These are phyloP conservation scores for Prinsepia uniflora DNA, from an alignment of 306 rosid species.

Conservation along the genomic window DNA sequence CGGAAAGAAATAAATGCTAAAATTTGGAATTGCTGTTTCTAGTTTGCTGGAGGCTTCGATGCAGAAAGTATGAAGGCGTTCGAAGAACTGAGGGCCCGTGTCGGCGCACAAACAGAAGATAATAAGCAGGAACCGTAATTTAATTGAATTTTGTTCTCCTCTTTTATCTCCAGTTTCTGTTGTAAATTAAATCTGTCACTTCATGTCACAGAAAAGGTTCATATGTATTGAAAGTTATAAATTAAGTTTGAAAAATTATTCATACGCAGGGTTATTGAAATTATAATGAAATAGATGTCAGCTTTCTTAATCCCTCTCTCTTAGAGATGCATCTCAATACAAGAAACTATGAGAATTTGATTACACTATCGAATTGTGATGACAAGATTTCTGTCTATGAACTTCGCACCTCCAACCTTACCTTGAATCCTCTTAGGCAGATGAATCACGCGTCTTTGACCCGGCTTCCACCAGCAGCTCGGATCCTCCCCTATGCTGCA, in stretches of 20 bases:
- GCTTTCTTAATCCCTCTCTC: not conserved
- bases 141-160: not conserved
- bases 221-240: slow-evolving; percentile 18
- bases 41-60: slow-evolving; percentile 96
- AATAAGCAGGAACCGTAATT: slow-evolving; percentile 31
- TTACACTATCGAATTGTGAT: slow-evolving; percentile 52
- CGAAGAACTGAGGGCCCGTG: slow-evolving; percentile 78
- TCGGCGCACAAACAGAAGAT: slow-evolving; percentile 44
- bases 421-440: slow-evolving; percentile 81
- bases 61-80: slow-evolving; percentile 96
- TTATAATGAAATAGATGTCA: slow-evolving; percentile 1
- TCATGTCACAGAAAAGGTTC: not conserved
- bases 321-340: slow-evolving; percentile 2
- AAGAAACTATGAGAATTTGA: not conserved
- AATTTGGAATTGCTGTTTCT: slow-evolving; percentile 28
- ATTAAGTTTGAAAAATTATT: not conserved
- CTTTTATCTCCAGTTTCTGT: slow-evolving; percentile 19
- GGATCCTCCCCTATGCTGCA: slow-evolving; percentile 92
- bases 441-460: slow-evolving; percentile 76
- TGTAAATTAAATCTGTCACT: slow-evolving; percentile 33
- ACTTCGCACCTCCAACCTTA: slow-evolving; percentile 93
- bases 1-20: slow-evolving; percentile 1
- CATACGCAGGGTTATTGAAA: slow-evolving; percentile 1
- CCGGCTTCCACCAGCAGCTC: slow-evolving; percentile 98
- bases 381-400: slow-evolving; percentile 66